Evolutionary conservation across 1,139 yeast genomes (phyloP).

Genomic region (Protomyces inouyei): DNA sequence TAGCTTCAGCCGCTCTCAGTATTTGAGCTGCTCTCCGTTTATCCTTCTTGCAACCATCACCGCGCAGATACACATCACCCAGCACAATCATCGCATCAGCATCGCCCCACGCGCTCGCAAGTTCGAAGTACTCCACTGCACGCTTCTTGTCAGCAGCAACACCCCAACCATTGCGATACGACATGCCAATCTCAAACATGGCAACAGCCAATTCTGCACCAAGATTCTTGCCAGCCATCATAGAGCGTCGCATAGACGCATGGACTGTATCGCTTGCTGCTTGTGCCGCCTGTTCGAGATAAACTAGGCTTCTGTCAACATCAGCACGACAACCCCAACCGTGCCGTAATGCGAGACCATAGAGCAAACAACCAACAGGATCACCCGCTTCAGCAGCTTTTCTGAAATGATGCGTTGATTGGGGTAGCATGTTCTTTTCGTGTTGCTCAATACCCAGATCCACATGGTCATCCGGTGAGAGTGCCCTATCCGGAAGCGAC

Average conservation of each 20-base stretch:
- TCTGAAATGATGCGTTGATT: conserved; percentile 65
- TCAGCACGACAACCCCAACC: conserved; percentile 70
- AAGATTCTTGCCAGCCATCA: background rate
- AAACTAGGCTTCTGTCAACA: conserved; percentile 53
- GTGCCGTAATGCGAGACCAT: conserved; percentile 61
- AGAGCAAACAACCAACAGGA: conserved; percentile 64
- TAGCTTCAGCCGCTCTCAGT: conserved; percentile 60
- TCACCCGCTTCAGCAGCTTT: conserved; percentile 58
- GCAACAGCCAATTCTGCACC: conserved; percentile 43
- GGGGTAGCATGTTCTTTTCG: conserved; percentile 57
- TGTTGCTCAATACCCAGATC: conserved; percentile 53
- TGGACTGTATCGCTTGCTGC: background rate
- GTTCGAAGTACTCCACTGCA: conserved; percentile 59
- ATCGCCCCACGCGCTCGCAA: conserved; percentile 67
- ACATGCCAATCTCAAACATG: conserved; percentile 58
- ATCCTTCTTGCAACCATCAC: conserved; percentile 56
- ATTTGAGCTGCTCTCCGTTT: conserved; percentile 62
- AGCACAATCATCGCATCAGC: conserved; percentile 65
- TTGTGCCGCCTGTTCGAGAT: conserved; percentile 51
- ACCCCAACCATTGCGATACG: conserved; percentile 59
- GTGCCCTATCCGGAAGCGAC: conserved; percentile 12
- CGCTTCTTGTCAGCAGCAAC: conserved; percentile 50
- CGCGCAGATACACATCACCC: conserved; percentile 63
- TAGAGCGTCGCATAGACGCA: conserved; percentile 4
- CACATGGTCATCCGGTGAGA: conserved; percentile 45